Evolutionary conservation across 371 early-diverging fungal genomes (phyloP), one percentile per base, ranked within the genome.

Genomic region (Polyrhizophydium stewartii): DNA sequence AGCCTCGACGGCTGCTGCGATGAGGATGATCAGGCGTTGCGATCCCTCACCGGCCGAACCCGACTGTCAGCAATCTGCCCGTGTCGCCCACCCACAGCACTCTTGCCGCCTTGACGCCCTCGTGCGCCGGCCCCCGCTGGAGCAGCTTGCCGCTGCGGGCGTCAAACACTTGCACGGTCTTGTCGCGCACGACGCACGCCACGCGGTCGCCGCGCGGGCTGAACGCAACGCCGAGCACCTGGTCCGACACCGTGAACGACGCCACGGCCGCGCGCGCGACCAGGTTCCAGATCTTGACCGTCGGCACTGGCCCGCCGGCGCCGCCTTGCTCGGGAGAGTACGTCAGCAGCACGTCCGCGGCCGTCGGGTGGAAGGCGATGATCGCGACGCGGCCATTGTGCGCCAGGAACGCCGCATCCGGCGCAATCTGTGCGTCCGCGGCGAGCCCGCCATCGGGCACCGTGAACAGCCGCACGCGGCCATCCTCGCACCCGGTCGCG

Each of bases 81-180:
- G 62, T 64, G 2, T 74, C 74, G 28, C 77, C 82, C 6, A 90
- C 59, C 90, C 91, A 93, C 3, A 82, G 69, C 6, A 90, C 70
- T 38, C 90, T 82, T 31, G 85, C 81, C 0, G 87, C 88, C 31
- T 91, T 85, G 27, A 84, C 69, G 47, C 90, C 88, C 13, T 87
- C 83, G 63, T 90, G 89, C 10, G 83, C 70, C 6, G 78, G 70
- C 5, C 85, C 86, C 50, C 77, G 72, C 24, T 72, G 74, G 5
- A 87, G 45, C 16, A 83, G 58, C 21, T 84, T 58, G 0, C 87
- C 89, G 0, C 78, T 76, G 30, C 81, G 74, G 17, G 83, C 79
- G 61, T 88, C 83, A 62, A 85, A 77, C 0, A 91, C 63, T 6
- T 81, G 82, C 9, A 93, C 63, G 61, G 78, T 76, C 55, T 86